Base-by-base conservation (phyloP, 2,329 filamentous ascomycete genomes). In the Colletotrichum truncatum region DNA sequence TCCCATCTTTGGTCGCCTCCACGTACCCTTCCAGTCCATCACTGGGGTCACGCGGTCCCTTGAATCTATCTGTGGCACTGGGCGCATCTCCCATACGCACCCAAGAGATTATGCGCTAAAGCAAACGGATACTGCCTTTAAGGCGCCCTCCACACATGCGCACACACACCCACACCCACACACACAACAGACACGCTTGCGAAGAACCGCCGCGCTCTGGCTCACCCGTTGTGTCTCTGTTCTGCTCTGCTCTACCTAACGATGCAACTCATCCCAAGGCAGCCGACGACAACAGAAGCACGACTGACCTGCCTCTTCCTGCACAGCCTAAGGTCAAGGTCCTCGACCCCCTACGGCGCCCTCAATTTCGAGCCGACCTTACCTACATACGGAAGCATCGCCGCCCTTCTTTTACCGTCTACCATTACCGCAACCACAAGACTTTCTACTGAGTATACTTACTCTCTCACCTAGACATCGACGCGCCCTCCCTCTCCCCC, bases 41-140 rank as follows among this genome's bases (percentile, higher is more conserved):
- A 45, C 36, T 56, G 23, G 41, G 63, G 63, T 66, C 63, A 66
- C 63, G 63, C 63, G 63, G 63, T 63, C 63, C 36, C 57, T 56
- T 23, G 43, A 63, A 66, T 66, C 63, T 66, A 66, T 66, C 63
- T 66, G 57, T 63, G 51, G 63, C 63, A 66, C 36, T 55, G 49
- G 62, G 41, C 57, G 21, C 51, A 49, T 65, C 62, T 62, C 49
- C 45, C 62, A 49, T 49, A 54, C 48, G 16, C 48, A 21, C 36
- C 36, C 63, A 25, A 55, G 57, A 65, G 34, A 49, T 65, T 55
- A 61, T 65, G 62, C 57, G 62, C 48, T 65, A 65, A 48, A 64
- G 38, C 56, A 54, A 32, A n/a, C 48, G 30, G 30, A 12, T 49
- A 16, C 46, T 21, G 46, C 46, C 23, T 34, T 61, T 56, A n/a